phyloP scores from a whole-genome alignment of 257 asterid species.

The Ehretia macrophylla region DNA sequence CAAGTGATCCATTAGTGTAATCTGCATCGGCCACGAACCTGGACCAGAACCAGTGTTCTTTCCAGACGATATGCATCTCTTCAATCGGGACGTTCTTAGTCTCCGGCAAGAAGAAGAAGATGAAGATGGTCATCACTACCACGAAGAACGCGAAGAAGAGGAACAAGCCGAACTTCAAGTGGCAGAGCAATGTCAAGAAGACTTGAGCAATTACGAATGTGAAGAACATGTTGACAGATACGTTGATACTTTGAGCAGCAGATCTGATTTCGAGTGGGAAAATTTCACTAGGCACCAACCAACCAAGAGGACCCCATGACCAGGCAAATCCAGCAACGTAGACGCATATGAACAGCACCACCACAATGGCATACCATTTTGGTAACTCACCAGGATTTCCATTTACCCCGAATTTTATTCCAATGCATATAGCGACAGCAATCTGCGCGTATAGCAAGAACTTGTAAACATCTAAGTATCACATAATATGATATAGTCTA shows the following conservation, averaged over 20 bases:
- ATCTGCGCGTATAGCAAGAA: no score
- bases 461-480: background rate
- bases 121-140: constrained; percentile 47
- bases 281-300: constrained; percentile 86
- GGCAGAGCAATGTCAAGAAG: constrained; percentile 71
- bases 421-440: constrained; percentile 49
- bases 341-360: constrained; percentile 61
- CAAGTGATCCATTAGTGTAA: constrained; percentile 27
- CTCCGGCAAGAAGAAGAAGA: constrained; percentile 72
- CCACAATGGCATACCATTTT: constrained; percentile 62
- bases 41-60: constrained; percentile 78
- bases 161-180: constrained; percentile 70
- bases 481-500: background rate
- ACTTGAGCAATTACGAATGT: constrained; percentile 64
- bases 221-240: constrained; percentile 70
- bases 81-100: constrained; percentile 78
- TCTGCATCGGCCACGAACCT: constrained; percentile 43
- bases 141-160: constrained; percentile 63
- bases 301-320: constrained; percentile 95
- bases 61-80: constrained; percentile 76
- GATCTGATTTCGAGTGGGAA: constrained; percentile 81
- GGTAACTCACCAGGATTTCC: constrained; percentile 51
- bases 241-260: constrained; percentile 74
- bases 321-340: constrained; percentile 76
- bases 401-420: constrained; percentile 52